Conservation (phyloP, 164 flowering plant genomes). For the Nymphaea colorata region DNA sequence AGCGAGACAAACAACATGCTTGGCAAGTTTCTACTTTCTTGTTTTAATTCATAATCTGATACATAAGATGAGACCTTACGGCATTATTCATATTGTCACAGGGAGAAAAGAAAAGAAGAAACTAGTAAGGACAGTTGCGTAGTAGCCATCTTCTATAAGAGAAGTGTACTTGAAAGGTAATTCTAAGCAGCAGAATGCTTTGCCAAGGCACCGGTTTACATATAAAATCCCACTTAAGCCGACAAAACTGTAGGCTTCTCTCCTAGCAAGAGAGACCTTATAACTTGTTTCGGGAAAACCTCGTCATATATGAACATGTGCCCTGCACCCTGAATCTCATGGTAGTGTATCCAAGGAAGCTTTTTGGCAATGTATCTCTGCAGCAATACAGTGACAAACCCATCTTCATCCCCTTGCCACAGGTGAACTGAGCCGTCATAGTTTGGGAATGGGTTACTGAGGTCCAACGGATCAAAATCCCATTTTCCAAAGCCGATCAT, state of each 20-base stretch:
- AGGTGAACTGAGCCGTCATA: conserved; percentile 57
- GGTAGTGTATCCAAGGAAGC: conserved; percentile 69
- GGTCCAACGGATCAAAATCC: conserved; percentile 58
- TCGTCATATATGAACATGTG: conserved; percentile 37
- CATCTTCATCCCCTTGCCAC: conserved; percentile 71
- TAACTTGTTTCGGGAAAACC: conserved; percentile 16
- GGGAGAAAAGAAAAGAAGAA: too few species aligned
- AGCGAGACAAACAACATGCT: too few species aligned
- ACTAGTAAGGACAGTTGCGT: too few species aligned
- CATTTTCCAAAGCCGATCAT: conserved; percentile 56
- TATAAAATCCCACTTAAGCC: too few species aligned
- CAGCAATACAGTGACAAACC: conserved; percentile 35
- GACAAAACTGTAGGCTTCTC: background rate
- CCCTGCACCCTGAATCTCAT: conserved; percentile 48
- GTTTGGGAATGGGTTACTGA: conserved; percentile 46
- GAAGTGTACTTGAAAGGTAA: too few species aligned
- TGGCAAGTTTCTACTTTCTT: too few species aligned
- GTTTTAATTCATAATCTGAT: too few species aligned
- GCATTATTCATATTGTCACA: too few species aligned
- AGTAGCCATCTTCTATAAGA: too few species aligned
- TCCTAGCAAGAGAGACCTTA: conserved; percentile 14
- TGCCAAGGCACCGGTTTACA: too few species aligned
- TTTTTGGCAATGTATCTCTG: conserved; percentile 39
- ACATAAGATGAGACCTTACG: too few species aligned
- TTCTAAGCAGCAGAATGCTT: too few species aligned